A percentile compares a stretch with the other conserved stretches of the same genome.
Conservation (phyloP, 169 alveolate species). For the Besnoitia besnoiti region DNA sequence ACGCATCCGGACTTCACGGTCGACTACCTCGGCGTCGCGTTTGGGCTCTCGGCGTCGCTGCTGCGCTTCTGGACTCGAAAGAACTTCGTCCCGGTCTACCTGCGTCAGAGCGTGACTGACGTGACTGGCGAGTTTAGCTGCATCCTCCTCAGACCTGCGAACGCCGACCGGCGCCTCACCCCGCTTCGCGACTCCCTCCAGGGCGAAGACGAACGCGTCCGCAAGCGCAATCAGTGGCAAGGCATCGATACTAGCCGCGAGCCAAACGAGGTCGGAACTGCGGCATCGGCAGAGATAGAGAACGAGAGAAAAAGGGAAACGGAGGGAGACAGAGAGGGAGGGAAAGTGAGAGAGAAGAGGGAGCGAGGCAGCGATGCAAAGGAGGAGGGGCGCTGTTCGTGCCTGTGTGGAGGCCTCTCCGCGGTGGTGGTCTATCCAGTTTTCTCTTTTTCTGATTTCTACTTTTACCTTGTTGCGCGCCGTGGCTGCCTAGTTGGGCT, state of each 20-base stretch:
- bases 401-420: too few relatives aligned
- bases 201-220: background rate
- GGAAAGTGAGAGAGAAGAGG: background rate
- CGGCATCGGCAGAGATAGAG: background rate
- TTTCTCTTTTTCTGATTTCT: too few relatives aligned
- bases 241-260: background rate
- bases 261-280: background rate
- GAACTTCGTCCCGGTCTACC: constrained; percentile 92
- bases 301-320: too few relatives aligned
- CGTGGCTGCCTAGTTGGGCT: too few relatives aligned
- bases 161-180: background rate
- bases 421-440: too few relatives aligned
- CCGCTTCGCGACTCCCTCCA: background rate
- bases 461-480: too few relatives aligned
- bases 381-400: background rate
- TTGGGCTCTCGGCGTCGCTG: constrained; percentile 94
- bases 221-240: background rate
- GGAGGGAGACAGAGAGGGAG: background rate
- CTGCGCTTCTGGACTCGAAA: constrained; percentile 95
- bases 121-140: constrained; percentile 97
- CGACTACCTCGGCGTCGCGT: constrained; percentile 97
- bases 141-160: constrained; percentile 86
- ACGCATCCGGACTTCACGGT: constrained; percentile 76
- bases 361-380: background rate
- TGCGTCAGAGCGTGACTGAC: constrained; percentile 94